Base-by-base conservation (phyloP, 106 monocot genomes). In the Dendrobium catenatum region DNA sequence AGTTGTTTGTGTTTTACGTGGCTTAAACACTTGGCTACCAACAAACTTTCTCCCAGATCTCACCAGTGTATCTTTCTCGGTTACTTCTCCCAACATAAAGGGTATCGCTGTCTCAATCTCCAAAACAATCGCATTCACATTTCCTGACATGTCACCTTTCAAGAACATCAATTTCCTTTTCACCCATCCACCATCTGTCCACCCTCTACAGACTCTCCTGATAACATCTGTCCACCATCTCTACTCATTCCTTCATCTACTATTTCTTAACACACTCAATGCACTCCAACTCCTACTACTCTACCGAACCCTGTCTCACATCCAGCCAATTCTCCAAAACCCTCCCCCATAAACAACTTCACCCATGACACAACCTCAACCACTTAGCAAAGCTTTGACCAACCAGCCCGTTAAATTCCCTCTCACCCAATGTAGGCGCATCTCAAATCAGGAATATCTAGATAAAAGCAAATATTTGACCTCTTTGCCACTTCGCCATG, bases 201-300 rank as follows among this genome's bases (percentile, higher is more conserved):
- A 1, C 37, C 68, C 0, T 68, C 68, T 68, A 2, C 29, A 0
- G 18, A 68, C 0, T 2, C 2, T 68, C 2, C 5, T 3, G 19
- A 0, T 9, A 16, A 0, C 5, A 0, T 1, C 1, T 68, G 0
- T 68, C 7, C 18, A 1, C n/a, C 8, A 2, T 17, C 8, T 19
- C 0, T 24, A 19, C 7, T 22, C 1, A 24, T 22, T 22, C 68
- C 29, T 4, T 8, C 26, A 2, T 9, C 68, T 0, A 68, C 7
- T 0, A 19, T 0, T 19, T 19, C 2, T 0, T 1, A 1, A 16
- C 68, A 4, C 0, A 0, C 68, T 11, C 1, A 0, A 0, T 6
- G 26, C 26, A 26, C 26, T 26, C 26, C 26, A 26, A 26, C 3
- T 0, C 5, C 29, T 22, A 24, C 0, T 68, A 8, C 68, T 6